Evolutionary conservation across 2,329 filamentous ascomycete species (phyloP).

Genomic region (Periconia macrospinosa): DNA sequence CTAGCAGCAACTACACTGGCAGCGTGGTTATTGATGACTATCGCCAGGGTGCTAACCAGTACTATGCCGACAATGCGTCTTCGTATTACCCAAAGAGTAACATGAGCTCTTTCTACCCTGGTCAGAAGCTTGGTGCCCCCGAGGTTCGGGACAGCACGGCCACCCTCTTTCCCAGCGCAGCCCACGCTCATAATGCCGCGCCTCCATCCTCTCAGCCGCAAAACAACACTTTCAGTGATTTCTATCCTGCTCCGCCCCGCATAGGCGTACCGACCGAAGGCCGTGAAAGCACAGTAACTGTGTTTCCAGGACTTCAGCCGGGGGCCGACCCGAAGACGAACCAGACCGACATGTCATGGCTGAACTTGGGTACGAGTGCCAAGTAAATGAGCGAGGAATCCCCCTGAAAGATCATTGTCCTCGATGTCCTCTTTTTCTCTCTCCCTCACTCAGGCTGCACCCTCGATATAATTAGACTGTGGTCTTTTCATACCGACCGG

Average conservation of each 20-base stretch:
- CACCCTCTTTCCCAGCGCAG: constrained; percentile 27
- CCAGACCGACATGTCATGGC: constrained; percentile 73
- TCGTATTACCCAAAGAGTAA: constrained; percentile 51
- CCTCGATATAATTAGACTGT: neutral
- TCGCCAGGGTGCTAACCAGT: constrained; percentile 54
- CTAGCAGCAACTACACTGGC: constrained; percentile 50
- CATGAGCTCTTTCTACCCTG: constrained; percentile 57
- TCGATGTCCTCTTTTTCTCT: constrained; percentile 1
- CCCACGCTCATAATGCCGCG: neutral
- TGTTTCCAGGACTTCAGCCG: constrained; percentile 29
- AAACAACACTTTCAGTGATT: constrained; percentile 55
- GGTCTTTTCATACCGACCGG: neutral
- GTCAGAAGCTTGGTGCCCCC: constrained; percentile 55
- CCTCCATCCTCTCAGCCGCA: neutral
- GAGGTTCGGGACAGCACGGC: constrained; percentile 64
- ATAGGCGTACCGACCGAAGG: constrained; percentile 60
- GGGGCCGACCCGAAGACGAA: constrained; percentile 21
- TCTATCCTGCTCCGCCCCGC: constrained; percentile 45
- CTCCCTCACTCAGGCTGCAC: constrained; percentile 4
- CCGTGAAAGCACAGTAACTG: constrained; percentile 58
- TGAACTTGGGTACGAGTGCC: constrained; percentile 63
- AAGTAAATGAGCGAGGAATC: constrained; percentile 21
- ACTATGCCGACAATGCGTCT: constrained; percentile 37
- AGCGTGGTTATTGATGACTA: constrained; percentile 49
- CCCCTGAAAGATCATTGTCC: constrained; percentile 1